Base-by-base conservation (phyloP, 225 moss, liverwort and hornwort species). In the Rhytidiadelphus loreus region DNA sequence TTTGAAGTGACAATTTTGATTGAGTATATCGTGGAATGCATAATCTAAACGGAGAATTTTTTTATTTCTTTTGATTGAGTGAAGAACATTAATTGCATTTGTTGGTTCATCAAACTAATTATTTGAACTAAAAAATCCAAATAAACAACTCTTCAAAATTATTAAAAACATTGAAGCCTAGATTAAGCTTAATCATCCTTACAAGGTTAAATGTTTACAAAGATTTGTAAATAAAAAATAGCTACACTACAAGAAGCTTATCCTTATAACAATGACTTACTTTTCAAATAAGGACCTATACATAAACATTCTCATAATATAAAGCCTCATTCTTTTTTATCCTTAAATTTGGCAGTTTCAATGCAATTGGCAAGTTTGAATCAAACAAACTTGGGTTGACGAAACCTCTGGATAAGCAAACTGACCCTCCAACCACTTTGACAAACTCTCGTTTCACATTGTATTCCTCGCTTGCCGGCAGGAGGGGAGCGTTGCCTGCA, bases 371-470 rank as follows among this genome's bases (percentile, higher is more conserved):
- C 18, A 2, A 6, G 21, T 21, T 37, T 37, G 0, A 66, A 66
- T 37, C 6, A 5, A 37, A 21, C 10, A 12, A 68, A 46, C 79
- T 87, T 86, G 46, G 44, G 60, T 68, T 50, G 86, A 26, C 55
- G 23, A 92, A 87, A 57, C 17, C 20, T 74, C 18, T 69, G 35
- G 91, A 89, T 24, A 92, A 82, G 85, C 91, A 91, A 44, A 72
- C 50, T 21, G 78, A 64, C 25, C 77, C 78, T 53, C 59, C 85
- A 87, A 73, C 82, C 6, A 91, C 90, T 91, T 89, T 91, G 63
- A 89, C 87, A 30, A 89, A 71, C 52, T 90, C 92, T 53, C 64
- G 87, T 69, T 89, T 90, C 87, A 71, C 41, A 33, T 24, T 33
- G n/a, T 7, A 68, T 32, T 80, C 75, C 37, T 72, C 58, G 10